These are phyloP conservation scores for Pythium aphanidermatum DNA, from an alignment of 352 stramenopile genomes.

Conservation along the genomic window DNA sequence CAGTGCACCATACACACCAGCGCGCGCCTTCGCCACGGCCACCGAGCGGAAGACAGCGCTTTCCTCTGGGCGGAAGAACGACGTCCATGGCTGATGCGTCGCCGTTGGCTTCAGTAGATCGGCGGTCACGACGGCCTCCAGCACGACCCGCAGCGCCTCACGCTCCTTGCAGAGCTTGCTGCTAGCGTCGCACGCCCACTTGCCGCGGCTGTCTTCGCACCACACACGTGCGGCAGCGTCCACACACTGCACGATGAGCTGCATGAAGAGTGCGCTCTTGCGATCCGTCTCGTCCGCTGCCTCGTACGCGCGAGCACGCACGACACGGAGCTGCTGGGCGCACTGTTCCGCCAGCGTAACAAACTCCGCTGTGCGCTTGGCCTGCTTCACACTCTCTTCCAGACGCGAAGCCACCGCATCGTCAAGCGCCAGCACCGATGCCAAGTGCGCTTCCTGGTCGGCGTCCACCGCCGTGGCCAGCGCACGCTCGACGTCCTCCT, in stretches of 20 bases:
- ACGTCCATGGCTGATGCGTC: constrained; percentile 29
- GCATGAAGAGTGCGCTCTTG: constrained; percentile 35
- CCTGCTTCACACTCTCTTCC: constrained; percentile 17
- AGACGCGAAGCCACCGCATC: constrained; percentile 3
- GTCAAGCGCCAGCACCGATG: constrained; percentile 33
- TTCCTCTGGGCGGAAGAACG: constrained; percentile 44
- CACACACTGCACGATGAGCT: constrained; percentile 18
- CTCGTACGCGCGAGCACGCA: constrained; percentile 41
- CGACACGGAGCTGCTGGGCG: constrained; percentile 26
- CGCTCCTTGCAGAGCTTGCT: constrained; percentile 23
- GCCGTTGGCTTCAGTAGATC: constrained; percentile 18
- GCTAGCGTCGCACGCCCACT: constrained; percentile 29
- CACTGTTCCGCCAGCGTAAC: constrained; percentile 19
- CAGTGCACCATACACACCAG: constrained; percentile 40
- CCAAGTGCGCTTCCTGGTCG: constrained; percentile 19
- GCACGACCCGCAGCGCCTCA: constrained; percentile 27
- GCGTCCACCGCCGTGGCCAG: constrained; percentile 23
- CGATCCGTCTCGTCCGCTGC: constrained; percentile 16
- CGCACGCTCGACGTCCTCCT: constrained; percentile 49
- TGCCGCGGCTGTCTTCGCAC: constrained; percentile 12
- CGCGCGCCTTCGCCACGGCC: constrained; percentile 35
- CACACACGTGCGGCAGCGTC: constrained; percentile 10
- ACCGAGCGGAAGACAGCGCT: constrained; percentile 24
- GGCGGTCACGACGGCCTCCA: constrained; percentile 38
- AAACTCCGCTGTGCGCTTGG: not conserved